Evolutionary conservation across 805 yeast species (phyloP).

Genomic region (Pichia thaimueangensis): DNA sequence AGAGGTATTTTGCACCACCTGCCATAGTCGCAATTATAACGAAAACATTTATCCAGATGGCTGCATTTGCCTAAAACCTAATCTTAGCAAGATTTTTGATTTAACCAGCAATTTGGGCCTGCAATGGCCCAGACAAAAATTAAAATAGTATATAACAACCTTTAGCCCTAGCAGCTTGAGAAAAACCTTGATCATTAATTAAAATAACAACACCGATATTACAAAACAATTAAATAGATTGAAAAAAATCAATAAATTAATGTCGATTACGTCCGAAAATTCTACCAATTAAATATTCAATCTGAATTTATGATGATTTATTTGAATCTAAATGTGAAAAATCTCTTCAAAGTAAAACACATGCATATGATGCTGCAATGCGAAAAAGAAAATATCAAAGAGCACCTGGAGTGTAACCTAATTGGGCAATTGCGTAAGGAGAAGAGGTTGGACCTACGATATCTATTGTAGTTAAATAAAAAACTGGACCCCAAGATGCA

Average conservation of each 20-base stretch:
- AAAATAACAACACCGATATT: constrained; percentile 38
- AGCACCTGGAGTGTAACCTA: constrained; percentile 42
- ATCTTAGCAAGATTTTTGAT: constrained; percentile 35
- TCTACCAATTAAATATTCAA: constrained; percentile 37
- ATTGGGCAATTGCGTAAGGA: constrained; percentile 38
- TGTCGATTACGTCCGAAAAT: constrained; percentile 32
- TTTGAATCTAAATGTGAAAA: constrained; percentile 35
- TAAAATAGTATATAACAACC: constrained; percentile 37
- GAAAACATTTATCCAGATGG: constrained; percentile 44
- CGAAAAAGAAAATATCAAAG: constrained; percentile 37
- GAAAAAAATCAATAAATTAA: constrained; percentile 31
- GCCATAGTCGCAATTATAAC: constrained; percentile 39
- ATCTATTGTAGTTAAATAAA: constrained; percentile 43
- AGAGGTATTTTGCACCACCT: constrained; percentile 31
- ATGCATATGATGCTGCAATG: constrained; percentile 36
- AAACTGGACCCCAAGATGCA: constrained; percentile 27
- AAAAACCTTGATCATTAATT: constrained; percentile 37
- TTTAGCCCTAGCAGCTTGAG: constrained; percentile 32
- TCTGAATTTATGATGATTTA: constrained; percentile 38
- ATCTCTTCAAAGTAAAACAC: constrained; percentile 32
- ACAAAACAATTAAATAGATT: constrained; percentile 37
- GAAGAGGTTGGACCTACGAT: constrained; percentile 42
- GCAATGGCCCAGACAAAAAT: constrained; percentile 38
- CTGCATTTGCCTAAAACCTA: constrained; percentile 37
- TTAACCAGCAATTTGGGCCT: constrained; percentile 40